Percentiles rank a stretch among this genome's conserved stretches.
Evolutionary conservation across 805 yeast species (phyloP).

Genomic region (Starmera pachycereana): DNA sequence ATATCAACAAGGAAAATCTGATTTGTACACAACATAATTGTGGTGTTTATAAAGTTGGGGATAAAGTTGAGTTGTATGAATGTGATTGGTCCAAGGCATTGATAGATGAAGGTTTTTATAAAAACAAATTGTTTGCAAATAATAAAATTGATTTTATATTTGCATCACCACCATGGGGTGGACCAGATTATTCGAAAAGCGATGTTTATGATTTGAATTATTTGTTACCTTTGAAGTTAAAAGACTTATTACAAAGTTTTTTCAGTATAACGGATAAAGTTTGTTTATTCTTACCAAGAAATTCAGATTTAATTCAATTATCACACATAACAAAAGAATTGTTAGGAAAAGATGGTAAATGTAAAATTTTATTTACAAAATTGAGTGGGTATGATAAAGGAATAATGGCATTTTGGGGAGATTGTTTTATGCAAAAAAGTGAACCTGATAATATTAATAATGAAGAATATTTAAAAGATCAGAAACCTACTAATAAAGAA

Average conservation of each 20-base stretch:
- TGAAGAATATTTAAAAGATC: too few relatives aligned
- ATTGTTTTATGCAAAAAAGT: slow-evolving; percentile 22
- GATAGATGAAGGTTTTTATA: slow-evolving; percentile 9
- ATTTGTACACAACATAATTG: slow-evolving; percentile 59
- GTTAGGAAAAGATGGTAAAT: slow-evolving; percentile 31
- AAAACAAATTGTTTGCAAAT: background rate
- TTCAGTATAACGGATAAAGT: slow-evolving; percentile 34
- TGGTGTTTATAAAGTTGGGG: slow-evolving; percentile 45
- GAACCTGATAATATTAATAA: too few relatives aligned
- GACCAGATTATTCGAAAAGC: slow-evolving; percentile 42
- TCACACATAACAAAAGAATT: slow-evolving; percentile 34
- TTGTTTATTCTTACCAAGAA: slow-evolving; percentile 55
- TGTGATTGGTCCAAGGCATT: slow-evolving; percentile 35
- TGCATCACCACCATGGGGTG: slow-evolving; percentile 90
- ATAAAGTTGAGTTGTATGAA: slow-evolving; percentile 34
- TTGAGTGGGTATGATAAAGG: slow-evolving; percentile 40
- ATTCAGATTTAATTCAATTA: slow-evolving; percentile 43
- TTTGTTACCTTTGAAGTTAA: slow-evolving; percentile 38
- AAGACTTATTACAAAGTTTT: slow-evolving; percentile 33
- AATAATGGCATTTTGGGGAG: slow-evolving; percentile 52
- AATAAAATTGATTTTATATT: slow-evolving; percentile 42
- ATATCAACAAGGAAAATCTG: slow-evolving; percentile 48
- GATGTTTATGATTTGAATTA: slow-evolving; percentile 34
- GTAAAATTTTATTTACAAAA: slow-evolving; percentile 36
- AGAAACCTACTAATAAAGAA: too few relatives aligned